Base-by-base conservation (phyloP, 2,329 filamentous ascomycete genomes). In the Aspergillus quadrilineatus region DNA sequence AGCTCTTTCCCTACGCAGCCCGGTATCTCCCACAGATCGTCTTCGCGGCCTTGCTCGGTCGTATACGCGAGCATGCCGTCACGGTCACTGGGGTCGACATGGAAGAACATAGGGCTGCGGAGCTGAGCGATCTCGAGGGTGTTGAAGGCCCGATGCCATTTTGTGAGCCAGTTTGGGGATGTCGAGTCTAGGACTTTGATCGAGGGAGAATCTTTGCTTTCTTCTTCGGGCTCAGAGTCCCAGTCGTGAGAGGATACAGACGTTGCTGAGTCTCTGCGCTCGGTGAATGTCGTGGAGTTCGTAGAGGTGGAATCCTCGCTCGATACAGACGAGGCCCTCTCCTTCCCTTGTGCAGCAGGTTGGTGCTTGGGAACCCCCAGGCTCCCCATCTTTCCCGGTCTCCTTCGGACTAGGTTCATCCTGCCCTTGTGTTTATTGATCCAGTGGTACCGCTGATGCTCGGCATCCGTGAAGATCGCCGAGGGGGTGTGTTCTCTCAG, bases 41-140 rank as follows among this genome's bases (percentile, higher is more conserved):
- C 72, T 56, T 85, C 81, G n/a, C 85, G 75, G 0, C 80, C 80
- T 15, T 81, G 77, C 55, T 82, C 79, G 64, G 89, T 85, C 0
- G 88, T 82, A 71, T 87, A 89, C 1, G 85, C 86, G 22, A 92
- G 74, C 64, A 93, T 74, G 0, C 86, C 86, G 73, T 93, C 89
- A 1, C 89, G 79, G 70, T 93, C 89, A 1, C 82, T 79, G 0
- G 89, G 89, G 66, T 93, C 89, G 12, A 90, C 80, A 67, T 94
- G 89, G 76, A 91, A 93, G 66, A 92, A 89, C 87, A 93, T 89
- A 0, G 89, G 89, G 62, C 88, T 92, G 14, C 89, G 81, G 39
- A 94, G 75, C 64, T 92, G 84, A 1, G 82, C 79, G 46, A 93
- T 93, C 48, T 86, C 82, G 44, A 90, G 84, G 2, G 81, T 82